Evolutionary conservation across 2,329 filamentous ascomycete species (phyloP).

Genomic region (Remersonia thermophila): DNA sequence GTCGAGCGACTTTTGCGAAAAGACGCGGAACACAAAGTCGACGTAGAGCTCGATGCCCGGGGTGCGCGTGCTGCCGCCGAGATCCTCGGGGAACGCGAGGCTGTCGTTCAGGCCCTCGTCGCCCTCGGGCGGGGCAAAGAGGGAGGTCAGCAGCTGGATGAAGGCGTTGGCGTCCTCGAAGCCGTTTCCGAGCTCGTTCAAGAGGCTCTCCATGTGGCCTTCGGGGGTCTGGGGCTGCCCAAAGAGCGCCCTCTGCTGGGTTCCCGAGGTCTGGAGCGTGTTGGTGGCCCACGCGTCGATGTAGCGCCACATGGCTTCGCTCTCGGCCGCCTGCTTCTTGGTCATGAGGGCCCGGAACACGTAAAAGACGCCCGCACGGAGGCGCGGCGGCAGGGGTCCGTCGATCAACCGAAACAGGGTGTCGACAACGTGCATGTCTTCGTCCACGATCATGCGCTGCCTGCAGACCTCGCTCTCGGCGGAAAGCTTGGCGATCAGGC

Average conservation of each 20-base stretch:
- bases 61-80: conserved; percentile 62
- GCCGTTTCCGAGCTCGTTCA: conserved; percentile 61
- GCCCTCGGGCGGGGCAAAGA: conserved; percentile 55
- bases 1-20: conserved; percentile 54
- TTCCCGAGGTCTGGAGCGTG: conserved; percentile 30
- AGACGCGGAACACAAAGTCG: conserved; percentile 75
- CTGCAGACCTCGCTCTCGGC: conserved; percentile 61
- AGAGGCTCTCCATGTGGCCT: conserved; percentile 47
- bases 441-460: conserved; percentile 55
- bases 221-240: conserved; percentile 19
- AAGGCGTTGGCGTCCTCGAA: conserved; percentile 84
- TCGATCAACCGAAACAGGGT: conserved; percentile 69
- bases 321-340: conserved; percentile 55
- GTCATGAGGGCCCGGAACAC: conserved; percentile 64
- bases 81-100: conserved; percentile 74
- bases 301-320: conserved; percentile 64
- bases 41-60: conserved; percentile 86
- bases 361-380: conserved; percentile 75
- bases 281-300: conserved; percentile 72
- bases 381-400: conserved; percentile 59
- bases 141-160: conserved; percentile 59
- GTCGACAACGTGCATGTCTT: conserved; percentile 55
- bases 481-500: conserved; percentile 73
- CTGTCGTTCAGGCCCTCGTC: conserved; percentile 55
- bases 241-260: conserved; percentile 18